phyloP scores from a whole-genome alignment of 2,329 filamentous ascomycete genomes.

The Bretziella fagacearum region DNA sequence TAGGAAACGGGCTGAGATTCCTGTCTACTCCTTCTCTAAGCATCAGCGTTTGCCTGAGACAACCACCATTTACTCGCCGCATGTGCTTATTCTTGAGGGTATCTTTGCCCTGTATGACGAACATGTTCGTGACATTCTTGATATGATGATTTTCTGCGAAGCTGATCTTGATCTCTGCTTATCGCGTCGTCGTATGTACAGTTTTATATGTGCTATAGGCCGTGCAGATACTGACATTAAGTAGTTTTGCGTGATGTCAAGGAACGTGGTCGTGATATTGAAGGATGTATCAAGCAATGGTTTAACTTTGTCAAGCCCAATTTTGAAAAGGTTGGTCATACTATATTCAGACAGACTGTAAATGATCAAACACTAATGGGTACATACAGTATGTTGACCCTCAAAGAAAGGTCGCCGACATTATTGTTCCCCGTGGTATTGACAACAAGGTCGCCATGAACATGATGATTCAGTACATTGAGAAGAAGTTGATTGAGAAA shows the following conservation, averaged over 20 bases:
- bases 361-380: slow-evolving; percentile 12
- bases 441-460: slow-evolving; percentile 86
- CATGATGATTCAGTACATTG: slow-evolving; percentile 89
- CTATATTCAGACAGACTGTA: neutral
- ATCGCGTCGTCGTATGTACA: slow-evolving; percentile 57
- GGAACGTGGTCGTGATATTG: slow-evolving; percentile 76
- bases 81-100: slow-evolving; percentile 86
- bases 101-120: slow-evolving; percentile 89
- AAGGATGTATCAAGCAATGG: slow-evolving; percentile 97
- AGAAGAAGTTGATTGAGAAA: slow-evolving; percentile 72
- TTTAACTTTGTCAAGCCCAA: slow-evolving; percentile 93
- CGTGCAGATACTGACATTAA: neutral
- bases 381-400: slow-evolving; percentile 61
- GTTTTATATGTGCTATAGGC: neutral
- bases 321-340: slow-evolving; percentile 50
- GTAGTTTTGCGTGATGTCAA: slow-evolving; percentile 71
- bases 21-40: slow-evolving; percentile 86
- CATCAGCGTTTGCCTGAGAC: slow-evolving; percentile 67
- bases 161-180: slow-evolving; percentile 90
- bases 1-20: slow-evolving; percentile 77
- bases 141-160: slow-evolving; percentile 95
- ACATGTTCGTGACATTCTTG: slow-evolving; percentile 68
- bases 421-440: slow-evolving; percentile 87
- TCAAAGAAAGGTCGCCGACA: slow-evolving; percentile 62
- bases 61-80: slow-evolving; percentile 85